Evolutionary conservation across 139 green algal species (phyloP), one percentile per base, ranked within the genome.

Genomic region (Asterochloris erici): DNA sequence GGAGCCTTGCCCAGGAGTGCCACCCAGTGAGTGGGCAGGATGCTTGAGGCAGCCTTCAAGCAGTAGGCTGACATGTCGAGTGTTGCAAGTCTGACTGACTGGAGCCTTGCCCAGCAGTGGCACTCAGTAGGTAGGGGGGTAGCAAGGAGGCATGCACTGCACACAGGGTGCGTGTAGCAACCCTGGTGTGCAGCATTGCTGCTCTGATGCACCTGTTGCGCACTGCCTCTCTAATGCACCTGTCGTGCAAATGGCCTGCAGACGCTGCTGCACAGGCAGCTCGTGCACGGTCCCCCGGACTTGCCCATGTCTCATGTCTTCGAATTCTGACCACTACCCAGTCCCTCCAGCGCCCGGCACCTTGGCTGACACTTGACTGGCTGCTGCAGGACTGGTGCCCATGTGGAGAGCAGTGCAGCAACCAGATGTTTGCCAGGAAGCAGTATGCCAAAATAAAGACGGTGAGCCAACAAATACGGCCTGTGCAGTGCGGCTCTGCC

Each of bases 1-100:
- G 97, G 12, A 89, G 96, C 87, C 91, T 99, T 17, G 95, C 95
- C 84, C 94, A 98, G 62, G 96, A 99, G 84, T 99, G 97, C 84
- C 82, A 91, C 47, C 82, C 89, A 80, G 93, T 95, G 82, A 81
- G 90, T 87, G 21, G 6, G 28, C 24, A 26, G 70, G n/a, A 54
- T 54, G 28, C 54, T 23, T 61, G 38, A 54, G 38, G 38, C 38
- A 54, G 38, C 38, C 38, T 54, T 54, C 38, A 54, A 54, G 38
- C 4, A 87, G 13, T 21, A 61, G 60, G 24, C 61, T 54, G 26
- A 66, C 0, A n/a, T 26, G 29, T 21, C 81, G 19, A 77, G 11
- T 73, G 63, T 63, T 82, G 73, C 26, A 62, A 27, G 28, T 12
- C 14, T 12, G n/a, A n/a, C n/a, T n/a, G n/a, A 64, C 28, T 26